Conservation (phyloP, 2,329 filamentous ascomycete genomes). For the Sporothrix variecibatus region DNA sequence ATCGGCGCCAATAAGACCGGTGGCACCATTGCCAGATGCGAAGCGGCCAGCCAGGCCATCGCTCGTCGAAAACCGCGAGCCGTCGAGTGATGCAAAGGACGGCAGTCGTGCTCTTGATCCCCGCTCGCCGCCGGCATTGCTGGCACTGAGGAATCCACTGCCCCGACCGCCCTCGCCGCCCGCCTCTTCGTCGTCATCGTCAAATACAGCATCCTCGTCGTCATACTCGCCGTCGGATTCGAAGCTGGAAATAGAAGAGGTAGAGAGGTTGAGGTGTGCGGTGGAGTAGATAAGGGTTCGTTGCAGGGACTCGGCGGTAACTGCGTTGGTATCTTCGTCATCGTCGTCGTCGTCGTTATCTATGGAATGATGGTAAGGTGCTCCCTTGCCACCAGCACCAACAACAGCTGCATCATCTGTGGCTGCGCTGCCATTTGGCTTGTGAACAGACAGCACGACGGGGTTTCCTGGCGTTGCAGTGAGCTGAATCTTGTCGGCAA, state of each 20-base stretch:
- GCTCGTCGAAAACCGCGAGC: conserved; percentile 47
- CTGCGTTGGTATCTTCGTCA: conserved; percentile 39
- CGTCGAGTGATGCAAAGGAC: conserved; percentile 74
- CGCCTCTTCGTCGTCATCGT: conserved; percentile 38
- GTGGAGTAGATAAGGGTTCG: conserved; percentile 58
- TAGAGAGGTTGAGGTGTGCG: conserved; percentile 54
- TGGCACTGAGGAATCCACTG: conserved; percentile 31
- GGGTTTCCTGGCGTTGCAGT: conserved; percentile 35
- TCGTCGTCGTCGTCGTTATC: conserved; percentile 49
- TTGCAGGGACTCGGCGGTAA: conserved; percentile 55
- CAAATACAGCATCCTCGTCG: conserved; percentile 57
- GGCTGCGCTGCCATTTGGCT: conserved; percentile 42
- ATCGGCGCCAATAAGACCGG: conserved; percentile 26
- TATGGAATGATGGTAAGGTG: conserved; percentile 40
- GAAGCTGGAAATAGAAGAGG: conserved; percentile 58
- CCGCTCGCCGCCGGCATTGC: conserved; percentile 28
- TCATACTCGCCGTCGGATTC: conserved; percentile 61
- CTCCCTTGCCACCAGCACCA: conserved; percentile 54
- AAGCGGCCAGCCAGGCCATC: conserved; percentile 10
- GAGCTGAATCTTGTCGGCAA: conserved; percentile 59
- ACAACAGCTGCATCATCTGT: conserved; percentile 49
- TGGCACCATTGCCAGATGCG: background rate
- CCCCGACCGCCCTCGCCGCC: conserved; percentile 32
- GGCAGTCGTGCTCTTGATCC: conserved; percentile 64
- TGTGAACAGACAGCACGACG: conserved; percentile 44